phyloP scores from a whole-genome alignment of 768 basidiomycete genomes.

The Hydnum rufescens region DNA sequence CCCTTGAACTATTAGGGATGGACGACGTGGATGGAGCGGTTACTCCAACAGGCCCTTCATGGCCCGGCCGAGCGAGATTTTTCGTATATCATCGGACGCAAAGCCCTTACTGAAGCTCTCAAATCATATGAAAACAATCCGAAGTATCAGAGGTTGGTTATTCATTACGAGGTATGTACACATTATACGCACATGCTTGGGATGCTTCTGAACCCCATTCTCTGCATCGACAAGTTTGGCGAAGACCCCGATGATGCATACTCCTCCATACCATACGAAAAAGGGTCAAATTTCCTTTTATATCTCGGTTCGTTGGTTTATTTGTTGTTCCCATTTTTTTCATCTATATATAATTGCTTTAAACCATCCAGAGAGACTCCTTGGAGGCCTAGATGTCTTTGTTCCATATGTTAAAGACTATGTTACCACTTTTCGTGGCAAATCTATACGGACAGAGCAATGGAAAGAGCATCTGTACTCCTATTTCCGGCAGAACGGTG shows the following conservation, averaged over 20 bases:
- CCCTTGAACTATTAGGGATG: conserved; percentile 26
- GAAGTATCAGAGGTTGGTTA: conserved; percentile 60
- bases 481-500: conserved; percentile 37
- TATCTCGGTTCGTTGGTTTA: conserved; percentile 38
- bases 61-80: conserved; percentile 62
- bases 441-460: conserved; percentile 62
- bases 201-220: conserved; percentile 7
- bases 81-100: conserved; percentile 54
- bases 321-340: not conserved
- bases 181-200: conserved; percentile 5
- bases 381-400: conserved; percentile 67
- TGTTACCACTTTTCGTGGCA: conserved; percentile 44
- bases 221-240: conserved; percentile 9
- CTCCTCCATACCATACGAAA: conserved; percentile 53
- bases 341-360: not conserved
- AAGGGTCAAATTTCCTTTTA: conserved; percentile 74
- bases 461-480: conserved; percentile 65
- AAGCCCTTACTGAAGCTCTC: conserved; percentile 51
- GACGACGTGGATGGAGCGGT: conserved; percentile 83
- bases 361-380: conserved; percentile 30
- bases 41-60: conserved; percentile 49
- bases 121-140: conserved; percentile 36
- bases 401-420: conserved; percentile 70
- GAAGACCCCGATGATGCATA: conserved; percentile 14
- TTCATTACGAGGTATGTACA: conserved; percentile 42